Evolutionary conservation across 345 rosid genomes (phyloP).

Genomic region (Gossypium bickii): DNA sequence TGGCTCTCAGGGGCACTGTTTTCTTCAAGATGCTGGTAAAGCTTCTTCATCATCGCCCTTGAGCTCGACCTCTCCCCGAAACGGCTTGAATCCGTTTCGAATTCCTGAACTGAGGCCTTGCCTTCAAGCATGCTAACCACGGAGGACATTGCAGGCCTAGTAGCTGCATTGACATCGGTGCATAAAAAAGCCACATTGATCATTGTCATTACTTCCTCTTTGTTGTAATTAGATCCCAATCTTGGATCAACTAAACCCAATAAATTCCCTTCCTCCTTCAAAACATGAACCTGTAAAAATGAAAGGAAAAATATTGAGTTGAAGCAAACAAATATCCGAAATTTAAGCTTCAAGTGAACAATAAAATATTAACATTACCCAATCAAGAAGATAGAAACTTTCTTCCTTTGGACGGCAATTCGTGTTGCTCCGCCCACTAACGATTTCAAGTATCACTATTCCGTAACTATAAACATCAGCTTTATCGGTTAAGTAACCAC

Average conservation of each 20-base stretch:
- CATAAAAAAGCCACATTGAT: constrained; percentile 46
- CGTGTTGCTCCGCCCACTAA: constrained; percentile 33
- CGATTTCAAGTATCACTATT: constrained; percentile 33
- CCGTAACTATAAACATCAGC: constrained; percentile 45
- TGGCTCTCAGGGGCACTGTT: constrained; percentile 5
- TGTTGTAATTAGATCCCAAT: constrained; percentile 37
- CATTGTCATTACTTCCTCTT: constrained; percentile 38
- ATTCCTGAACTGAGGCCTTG: constrained; percentile 21
- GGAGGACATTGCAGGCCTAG: constrained; percentile 51
- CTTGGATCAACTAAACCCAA: constrained; percentile 41
- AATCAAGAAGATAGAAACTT: constrained; percentile 32
- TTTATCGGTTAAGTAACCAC: constrained; percentile 39
- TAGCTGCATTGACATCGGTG: constrained; percentile 30
- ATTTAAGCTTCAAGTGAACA: neutral
- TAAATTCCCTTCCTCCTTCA: constrained; percentile 38
- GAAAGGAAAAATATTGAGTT: neutral
- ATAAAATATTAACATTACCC: constrained; percentile 19
- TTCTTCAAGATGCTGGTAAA: constrained; percentile 10
- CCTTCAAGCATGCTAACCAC: constrained; percentile 65
- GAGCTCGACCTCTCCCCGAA: constrained; percentile 9
- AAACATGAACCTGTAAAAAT: constrained; percentile 26
- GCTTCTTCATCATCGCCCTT: constrained; percentile 19
- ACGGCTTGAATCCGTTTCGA: neutral
- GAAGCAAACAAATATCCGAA: neutral
- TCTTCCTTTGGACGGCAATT: constrained; percentile 20